These are phyloP conservation scores for Phtheirospermum japonicum DNA, from an alignment of 257 asterid genomes.

Conservation along the genomic window DNA sequence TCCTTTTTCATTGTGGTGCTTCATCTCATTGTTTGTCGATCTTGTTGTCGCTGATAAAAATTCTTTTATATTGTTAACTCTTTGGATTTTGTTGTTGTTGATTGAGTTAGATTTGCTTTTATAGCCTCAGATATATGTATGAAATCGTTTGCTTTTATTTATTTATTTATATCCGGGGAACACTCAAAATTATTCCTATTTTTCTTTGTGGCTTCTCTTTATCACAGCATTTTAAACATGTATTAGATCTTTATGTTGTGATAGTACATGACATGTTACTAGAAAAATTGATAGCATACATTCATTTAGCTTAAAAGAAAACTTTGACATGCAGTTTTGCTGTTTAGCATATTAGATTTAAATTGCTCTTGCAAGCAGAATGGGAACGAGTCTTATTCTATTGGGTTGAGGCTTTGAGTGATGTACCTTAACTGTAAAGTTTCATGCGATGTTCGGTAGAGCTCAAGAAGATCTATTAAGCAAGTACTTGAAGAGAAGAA, in stretches of 20 bases:
- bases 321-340: constrained; percentile 13
- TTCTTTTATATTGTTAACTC: constrained; percentile 18
- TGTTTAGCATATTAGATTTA: background rate
- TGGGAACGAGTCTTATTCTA: constrained; percentile 1
- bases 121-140: too few relatives aligned
- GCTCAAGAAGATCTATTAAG: background rate
- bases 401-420: background rate
- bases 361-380: background rate
- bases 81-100: constrained; percentile 11
- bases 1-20: constrained; percentile 13
- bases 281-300: constrained; percentile 2
- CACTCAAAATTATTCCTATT: too few relatives aligned
- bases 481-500: constrained; percentile 8
- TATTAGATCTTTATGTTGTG: background rate
- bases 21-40: constrained; percentile 9
- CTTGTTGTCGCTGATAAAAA: constrained; percentile 1
- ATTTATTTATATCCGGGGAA: too few relatives aligned
- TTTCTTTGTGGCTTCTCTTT: too few relatives aligned
- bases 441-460: background rate
- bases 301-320: constrained; percentile 1
- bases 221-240: too few relatives aligned
- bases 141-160: too few relatives aligned
- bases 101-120: constrained; percentile 15
- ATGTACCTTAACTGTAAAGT: background rate
- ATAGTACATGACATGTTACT: background rate